A percentile compares a stretch with the other conserved stretches of the same genome.
Evolutionary conservation across 192 early-diverging fungal genomes (phyloP).

Genomic region (Kappamyces sp.): DNA sequence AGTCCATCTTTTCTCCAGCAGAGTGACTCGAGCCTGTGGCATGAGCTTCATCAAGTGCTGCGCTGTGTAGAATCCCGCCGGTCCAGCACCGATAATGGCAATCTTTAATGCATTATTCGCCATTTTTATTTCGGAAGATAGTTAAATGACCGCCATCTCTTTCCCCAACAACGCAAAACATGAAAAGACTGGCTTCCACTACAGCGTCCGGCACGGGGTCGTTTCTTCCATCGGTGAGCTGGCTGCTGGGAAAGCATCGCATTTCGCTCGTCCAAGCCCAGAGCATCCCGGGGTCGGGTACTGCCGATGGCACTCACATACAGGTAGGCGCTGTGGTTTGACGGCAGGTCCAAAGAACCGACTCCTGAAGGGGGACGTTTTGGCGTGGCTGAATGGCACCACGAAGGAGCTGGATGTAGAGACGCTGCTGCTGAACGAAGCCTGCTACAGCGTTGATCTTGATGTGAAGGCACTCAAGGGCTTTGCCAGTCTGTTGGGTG

Average conservation of each 20-base stretch:
- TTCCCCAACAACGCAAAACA: too few species aligned
- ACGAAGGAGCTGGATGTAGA: background rate
- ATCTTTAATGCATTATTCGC: background rate
- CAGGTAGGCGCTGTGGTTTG: background rate
- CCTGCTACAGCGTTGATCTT: background rate
- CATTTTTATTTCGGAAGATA: too few species aligned
- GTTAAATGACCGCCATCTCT: too few species aligned
- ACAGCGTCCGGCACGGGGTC: too few species aligned
- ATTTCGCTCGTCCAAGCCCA: too few species aligned
- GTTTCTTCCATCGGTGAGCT: too few species aligned
- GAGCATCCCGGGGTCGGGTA: background rate
- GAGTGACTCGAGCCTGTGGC: constrained; percentile 52
- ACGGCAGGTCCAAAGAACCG: constrained; percentile 21
- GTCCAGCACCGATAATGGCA: constrained; percentile 29
- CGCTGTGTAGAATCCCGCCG: constrained; percentile 11
- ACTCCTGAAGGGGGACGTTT: constrained; percentile 22
- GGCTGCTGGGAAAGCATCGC: too few species aligned
- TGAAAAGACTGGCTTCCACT: too few species aligned
- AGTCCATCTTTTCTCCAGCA: constrained; percentile 77
- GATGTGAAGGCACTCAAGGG: background rate
- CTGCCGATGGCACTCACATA: background rate
- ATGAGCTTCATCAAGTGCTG: constrained; percentile 4
- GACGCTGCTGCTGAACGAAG: constrained; percentile 1
- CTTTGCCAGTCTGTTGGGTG: background rate
- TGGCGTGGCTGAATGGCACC: constrained; percentile 9